Percentiles rank a stretch among this genome's conserved stretches.
These are phyloP conservation scores for Psilocybe cyanescens DNA, from an alignment of 768 basidiomycete genomes.

Conservation along the genomic window DNA sequence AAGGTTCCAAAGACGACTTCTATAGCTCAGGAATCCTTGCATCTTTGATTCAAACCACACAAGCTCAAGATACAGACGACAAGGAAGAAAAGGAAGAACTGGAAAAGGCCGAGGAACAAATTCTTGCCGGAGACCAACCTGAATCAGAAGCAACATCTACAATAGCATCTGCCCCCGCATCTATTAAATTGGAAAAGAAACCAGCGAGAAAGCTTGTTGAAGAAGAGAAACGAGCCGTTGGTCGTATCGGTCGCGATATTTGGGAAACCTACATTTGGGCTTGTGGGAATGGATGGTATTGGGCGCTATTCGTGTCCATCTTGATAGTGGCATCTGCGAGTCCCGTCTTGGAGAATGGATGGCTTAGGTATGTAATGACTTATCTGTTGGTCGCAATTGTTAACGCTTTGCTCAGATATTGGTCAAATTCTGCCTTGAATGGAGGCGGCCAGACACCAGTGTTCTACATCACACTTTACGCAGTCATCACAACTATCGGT, in stretches of 20 bases:
- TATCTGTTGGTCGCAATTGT: background rate
- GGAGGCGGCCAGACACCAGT: conserved; percentile 48
- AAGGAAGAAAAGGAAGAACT: conserved; percentile 47
- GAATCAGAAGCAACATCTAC: conserved; percentile 37
- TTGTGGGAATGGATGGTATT: conserved; percentile 54
- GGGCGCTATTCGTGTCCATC: conserved; percentile 56
- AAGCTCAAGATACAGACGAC: conserved; percentile 58
- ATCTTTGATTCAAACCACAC: conserved; percentile 63
- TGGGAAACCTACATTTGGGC: conserved; percentile 52
- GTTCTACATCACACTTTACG: conserved; percentile 77
- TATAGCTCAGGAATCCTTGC: conserved; percentile 64
- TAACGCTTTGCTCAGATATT: conserved; percentile 30
- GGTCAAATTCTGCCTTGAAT: conserved; percentile 38
- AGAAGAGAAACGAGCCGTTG: conserved; percentile 79
- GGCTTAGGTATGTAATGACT: conserved; percentile 51
- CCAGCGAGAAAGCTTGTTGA: conserved; percentile 82
- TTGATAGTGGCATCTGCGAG: conserved; percentile 61
- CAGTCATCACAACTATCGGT: conserved; percentile 46
- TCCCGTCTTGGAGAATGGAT: conserved; percentile 75
- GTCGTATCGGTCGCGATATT: conserved; percentile 66
- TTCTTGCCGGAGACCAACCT: conserved; percentile 47
- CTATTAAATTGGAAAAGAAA: conserved; percentile 36
- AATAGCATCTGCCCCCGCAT: conserved; percentile 33
- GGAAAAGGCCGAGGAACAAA: conserved; percentile 43
- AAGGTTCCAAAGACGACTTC: conserved; percentile 70